Evolutionary conservation across 495 filamentous ascomycete species (phyloP).

Genomic region (Penicillium longicatenatum): DNA sequence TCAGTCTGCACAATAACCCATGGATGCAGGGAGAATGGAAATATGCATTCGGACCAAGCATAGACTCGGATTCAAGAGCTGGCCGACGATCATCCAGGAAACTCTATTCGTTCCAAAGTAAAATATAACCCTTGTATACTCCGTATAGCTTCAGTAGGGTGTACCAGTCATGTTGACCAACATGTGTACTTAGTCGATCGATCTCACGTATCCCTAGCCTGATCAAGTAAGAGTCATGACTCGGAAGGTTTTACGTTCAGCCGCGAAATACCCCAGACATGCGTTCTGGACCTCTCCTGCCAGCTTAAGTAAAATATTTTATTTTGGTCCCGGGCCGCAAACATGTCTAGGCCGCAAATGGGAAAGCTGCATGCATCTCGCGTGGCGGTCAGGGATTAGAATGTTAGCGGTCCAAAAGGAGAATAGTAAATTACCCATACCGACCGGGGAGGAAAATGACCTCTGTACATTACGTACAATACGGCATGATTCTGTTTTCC

Average conservation of each 20-base stretch:
- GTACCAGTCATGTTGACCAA: not conserved
- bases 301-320: not conserved
- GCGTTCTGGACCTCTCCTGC: not conserved
- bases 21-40: not conserved
- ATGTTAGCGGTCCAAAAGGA: not conserved
- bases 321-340: constrained; percentile 1
- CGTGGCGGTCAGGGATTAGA: constrained; percentile 12
- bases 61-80: not conserved
- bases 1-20: not conserved
- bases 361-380: constrained; percentile 9
- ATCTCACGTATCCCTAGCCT: not conserved
- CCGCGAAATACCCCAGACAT: constrained; percentile 9
- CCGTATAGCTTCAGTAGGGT: too few species aligned
- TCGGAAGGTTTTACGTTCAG: constrained; percentile 10
- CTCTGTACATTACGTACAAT: not conserved
- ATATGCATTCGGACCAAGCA: not conserved
- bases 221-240: constrained; percentile 7
- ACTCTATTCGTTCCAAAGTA: not conserved
- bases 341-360: not conserved
- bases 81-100: constrained; percentile 1
- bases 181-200: not conserved
- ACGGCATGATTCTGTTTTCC: not conserved
- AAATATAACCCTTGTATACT: not conserved
- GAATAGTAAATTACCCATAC: not conserved
- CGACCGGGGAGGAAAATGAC: not conserved